phyloP scores from a whole-genome alignment of 139 green algal species.

The Medakamo hakoo region DNA sequence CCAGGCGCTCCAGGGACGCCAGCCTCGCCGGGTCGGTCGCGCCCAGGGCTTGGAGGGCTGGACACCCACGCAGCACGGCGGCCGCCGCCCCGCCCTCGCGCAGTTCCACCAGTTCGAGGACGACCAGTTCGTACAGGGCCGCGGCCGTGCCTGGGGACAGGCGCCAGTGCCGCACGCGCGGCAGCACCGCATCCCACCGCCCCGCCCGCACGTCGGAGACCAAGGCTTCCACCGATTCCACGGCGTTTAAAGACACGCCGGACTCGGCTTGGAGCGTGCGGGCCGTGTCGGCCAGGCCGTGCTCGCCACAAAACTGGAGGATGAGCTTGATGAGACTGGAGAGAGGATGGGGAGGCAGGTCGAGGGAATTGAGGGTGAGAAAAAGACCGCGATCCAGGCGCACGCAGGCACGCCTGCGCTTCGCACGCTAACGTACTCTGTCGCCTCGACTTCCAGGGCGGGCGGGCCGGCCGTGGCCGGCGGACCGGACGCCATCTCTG shows the following conservation, averaged over 20 bases:
- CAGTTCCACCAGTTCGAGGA: conserved; percentile 93
- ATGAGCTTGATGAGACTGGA: conserved; percentile 93
- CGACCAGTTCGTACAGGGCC: conserved; percentile 88
- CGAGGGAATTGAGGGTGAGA: not conserved
- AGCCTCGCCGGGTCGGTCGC: conserved; percentile 70
- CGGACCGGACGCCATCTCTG: conserved; percentile 1
- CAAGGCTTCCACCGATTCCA: conserved; percentile 81
- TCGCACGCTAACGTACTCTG: conserved; percentile 43
- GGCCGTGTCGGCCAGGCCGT: conserved; percentile 71
- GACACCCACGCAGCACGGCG: conserved; percentile 75
- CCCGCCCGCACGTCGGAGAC: conserved; percentile 74
- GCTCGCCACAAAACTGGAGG: conserved; percentile 95
- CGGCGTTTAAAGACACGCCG: conserved; percentile 84
- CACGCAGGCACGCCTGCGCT: not conserved
- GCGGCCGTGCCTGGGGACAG: conserved; percentile 75
- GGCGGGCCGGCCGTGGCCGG: conserved; percentile 13
- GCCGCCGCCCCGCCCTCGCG: conserved; percentile 77
- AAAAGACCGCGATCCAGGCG: not conserved
- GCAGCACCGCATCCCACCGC: conserved; percentile 81
- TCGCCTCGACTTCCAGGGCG: conserved; percentile 74
- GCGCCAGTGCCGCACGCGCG: conserved; percentile 63
- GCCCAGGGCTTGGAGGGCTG: conserved; percentile 65
- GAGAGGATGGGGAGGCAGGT: not conserved
- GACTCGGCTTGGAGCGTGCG: conserved; percentile 80
- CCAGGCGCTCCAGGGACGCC: conserved; percentile 68